Conservation (phyloP, 768 basidiomycete species). For the Termitomyces sp. region DNA sequence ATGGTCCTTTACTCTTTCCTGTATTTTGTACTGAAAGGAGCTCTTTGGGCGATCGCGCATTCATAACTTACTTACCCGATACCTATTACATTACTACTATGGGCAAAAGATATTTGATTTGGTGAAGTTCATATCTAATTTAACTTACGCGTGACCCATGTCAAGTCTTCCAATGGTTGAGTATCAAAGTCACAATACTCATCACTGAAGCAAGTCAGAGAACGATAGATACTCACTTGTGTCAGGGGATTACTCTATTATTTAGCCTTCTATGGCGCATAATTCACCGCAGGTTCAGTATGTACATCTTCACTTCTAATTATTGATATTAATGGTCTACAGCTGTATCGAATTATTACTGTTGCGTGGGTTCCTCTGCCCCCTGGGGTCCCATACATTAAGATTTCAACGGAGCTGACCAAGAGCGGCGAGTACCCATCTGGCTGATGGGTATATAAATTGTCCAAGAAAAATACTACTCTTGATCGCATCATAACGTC, state of each 20-base stretch:
- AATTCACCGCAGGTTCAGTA: neutral
- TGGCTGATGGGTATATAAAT: neutral
- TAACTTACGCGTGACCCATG: too few relatives aligned
- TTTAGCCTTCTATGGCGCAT: neutral
- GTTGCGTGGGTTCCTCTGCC: too few relatives aligned
- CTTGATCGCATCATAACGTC: conserved; percentile 2
- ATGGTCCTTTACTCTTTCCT: neutral
- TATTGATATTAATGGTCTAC: too few relatives aligned
- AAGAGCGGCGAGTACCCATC: too few relatives aligned
- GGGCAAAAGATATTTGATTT: neutral
- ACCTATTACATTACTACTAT: too few relatives aligned
- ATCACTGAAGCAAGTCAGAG: neutral
- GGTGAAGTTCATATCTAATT: too few relatives aligned
- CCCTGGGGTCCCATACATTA: neutral
- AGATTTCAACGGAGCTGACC: neutral
- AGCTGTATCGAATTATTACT: too few relatives aligned
- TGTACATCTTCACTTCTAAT: too few relatives aligned
- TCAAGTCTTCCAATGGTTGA: neutral
- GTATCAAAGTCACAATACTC: neutral
- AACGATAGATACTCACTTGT: neutral
- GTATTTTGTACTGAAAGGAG: neutral
- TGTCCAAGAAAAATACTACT: neutral
- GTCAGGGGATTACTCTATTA: neutral
- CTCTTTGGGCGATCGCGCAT: neutral
- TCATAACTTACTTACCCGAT: neutral